Base-by-base conservation (phyloP, 129 eudicot species). In the Solidago caesia region DNA sequence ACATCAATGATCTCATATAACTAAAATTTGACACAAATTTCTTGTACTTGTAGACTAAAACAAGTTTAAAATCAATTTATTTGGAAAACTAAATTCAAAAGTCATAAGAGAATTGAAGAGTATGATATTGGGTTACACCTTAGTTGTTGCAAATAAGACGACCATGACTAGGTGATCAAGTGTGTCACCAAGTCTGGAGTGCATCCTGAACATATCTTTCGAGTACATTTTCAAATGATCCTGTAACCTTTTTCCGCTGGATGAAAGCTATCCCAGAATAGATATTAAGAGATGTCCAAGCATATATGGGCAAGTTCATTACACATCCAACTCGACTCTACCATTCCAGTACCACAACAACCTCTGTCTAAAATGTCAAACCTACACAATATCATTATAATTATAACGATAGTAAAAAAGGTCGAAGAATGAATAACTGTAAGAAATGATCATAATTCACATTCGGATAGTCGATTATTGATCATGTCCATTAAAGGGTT, bases 181-280 rank as follows among this genome's bases (percentile, higher is more conserved):
- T 33, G 39, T 2, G 39, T 33, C 39, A 33, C 39, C 39, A 1
- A 33, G 39, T 33, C 39, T 76, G 49, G 44, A 77, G 70, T 47
- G 70, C 81, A 15, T 77, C 76, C 41, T 61, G 8, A 48, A 9
- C 71, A 44, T 84, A 48, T 75, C 81, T 65, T 48, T 75, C 25
- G 16, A 87, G 60, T 14, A 83, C 57, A 25, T 78, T 55, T 21
- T 75, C 81, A 83, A 2, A 87, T 75, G 63, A 89, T 64, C 61
- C 75, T 82, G 72, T 87, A 87, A 16, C 88, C 87, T 56, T 52
- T 83, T 48, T 85, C 96, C 1, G 96, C 87, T 5, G 82, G 89
- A 76, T 89, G 92, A 79, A 84, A 87, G 67, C 92, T 85, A 64
- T 89, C 96, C 92, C 92, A 89, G 5, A 87, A 89, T 16, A 89